phyloP scores from a whole-genome alignment of 1,284 basidiomycete genomes.

The Inonotus hispidus region DNA sequence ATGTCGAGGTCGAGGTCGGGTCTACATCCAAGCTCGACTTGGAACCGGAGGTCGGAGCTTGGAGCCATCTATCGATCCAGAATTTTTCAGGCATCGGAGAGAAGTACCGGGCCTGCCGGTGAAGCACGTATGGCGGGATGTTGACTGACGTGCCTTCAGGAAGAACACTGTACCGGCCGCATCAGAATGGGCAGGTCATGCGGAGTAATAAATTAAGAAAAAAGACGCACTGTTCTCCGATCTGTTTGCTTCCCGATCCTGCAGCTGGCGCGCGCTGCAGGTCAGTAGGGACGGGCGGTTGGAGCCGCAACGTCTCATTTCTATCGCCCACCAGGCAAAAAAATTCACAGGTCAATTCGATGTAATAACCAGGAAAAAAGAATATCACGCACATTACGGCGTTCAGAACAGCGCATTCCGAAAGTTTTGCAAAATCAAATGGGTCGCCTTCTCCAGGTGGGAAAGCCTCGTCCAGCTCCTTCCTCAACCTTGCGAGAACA shows the following conservation, averaged over 20 bases:
- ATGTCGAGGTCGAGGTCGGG: background rate
- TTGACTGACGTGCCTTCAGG: slow-evolving; percentile 45
- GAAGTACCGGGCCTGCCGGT: slow-evolving; percentile 36
- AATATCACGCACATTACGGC: slow-evolving; percentile 27
- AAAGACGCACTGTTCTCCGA: slow-evolving; percentile 12
- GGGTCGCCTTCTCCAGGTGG: slow-evolving; percentile 18
- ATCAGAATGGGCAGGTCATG: background rate
- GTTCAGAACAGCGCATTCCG: slow-evolving; percentile 29
- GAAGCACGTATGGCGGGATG: slow-evolving; percentile 43
- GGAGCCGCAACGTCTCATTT: slow-evolving; percentile 11
- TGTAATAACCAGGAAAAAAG: background rate
- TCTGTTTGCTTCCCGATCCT: slow-evolving; percentile 4
- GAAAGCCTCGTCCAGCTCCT: slow-evolving; percentile 27
- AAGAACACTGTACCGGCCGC: slow-evolving; percentile 33
- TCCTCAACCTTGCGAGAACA: slow-evolving; percentile 25
- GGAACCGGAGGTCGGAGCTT: background rate
- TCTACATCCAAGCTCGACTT: background rate
- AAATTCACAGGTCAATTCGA: background rate
- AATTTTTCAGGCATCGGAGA: slow-evolving; percentile 34
- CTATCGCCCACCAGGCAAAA: background rate
- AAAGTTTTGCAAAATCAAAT: slow-evolving; percentile 20
- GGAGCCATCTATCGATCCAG: slow-evolving; percentile 40
- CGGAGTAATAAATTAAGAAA: background rate
- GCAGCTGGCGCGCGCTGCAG: slow-evolving; percentile 14
- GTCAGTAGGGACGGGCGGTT: slow-evolving; percentile 8